A percentile compares a stretch with the other conserved stretches of the same genome.
Evolutionary conservation across 164 flowering plant genomes (phyloP).

Genomic region (Liriodendron chinense): DNA sequence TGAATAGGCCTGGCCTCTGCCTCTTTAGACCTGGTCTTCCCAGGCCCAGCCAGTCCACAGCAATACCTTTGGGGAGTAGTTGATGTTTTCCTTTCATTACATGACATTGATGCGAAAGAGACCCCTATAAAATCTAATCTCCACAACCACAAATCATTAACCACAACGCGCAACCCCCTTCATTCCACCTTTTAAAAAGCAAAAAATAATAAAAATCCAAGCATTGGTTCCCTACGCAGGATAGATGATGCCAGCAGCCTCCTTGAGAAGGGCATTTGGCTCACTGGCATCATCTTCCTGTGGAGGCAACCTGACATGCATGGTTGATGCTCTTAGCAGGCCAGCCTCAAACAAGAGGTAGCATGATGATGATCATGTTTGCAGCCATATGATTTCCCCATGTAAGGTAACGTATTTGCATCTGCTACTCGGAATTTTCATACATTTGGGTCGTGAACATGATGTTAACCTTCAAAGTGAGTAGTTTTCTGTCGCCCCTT

Average conservation of each 20-base stretch:
- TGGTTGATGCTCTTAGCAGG: background rate
- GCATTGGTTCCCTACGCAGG: constrained; percentile 19
- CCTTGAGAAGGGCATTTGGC: background rate
- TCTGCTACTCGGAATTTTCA: background rate
- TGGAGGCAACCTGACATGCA: constrained; percentile 8
- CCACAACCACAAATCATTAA: too few species aligned
- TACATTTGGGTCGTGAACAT: background rate
- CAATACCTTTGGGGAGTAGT: too few species aligned
- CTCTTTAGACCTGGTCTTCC: too few species aligned
- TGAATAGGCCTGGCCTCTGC: too few species aligned
- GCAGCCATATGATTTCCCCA: background rate
- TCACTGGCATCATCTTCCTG: constrained; percentile 19
- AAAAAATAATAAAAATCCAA: too few species aligned
- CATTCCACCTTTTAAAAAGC: too few species aligned
- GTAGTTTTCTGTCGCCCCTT: background rate
- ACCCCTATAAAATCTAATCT: too few species aligned
- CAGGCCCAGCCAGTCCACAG: too few species aligned
- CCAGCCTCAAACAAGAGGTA: background rate
- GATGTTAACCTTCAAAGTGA: background rate
- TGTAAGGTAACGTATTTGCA: background rate
- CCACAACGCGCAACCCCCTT: too few species aligned
- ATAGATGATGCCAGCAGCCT: constrained; percentile 21
- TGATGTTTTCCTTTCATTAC: too few species aligned
- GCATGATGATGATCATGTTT: background rate
- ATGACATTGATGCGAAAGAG: too few species aligned